A percentile compares a stretch with the other conserved stretches of the same genome.
These are phyloP conservation scores for Fusarium tuaranense DNA, from an alignment of 2,329 filamentous ascomycete genomes.

Conservation along the genomic window DNA sequence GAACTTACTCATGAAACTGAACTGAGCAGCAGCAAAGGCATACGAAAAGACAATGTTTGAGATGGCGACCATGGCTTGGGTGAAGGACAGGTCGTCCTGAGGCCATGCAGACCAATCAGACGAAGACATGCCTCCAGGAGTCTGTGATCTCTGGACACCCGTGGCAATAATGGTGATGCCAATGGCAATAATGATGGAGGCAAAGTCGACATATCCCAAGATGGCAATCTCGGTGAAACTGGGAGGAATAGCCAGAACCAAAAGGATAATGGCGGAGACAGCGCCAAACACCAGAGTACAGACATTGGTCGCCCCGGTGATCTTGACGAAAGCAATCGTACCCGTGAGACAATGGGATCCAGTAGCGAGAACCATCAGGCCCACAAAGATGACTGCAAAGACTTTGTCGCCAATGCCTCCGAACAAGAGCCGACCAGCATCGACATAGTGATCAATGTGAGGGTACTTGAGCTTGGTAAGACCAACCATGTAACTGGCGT, in stretches of 20 bases:
- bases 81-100: not conserved
- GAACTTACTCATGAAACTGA: not conserved
- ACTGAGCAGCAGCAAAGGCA: conserved; percentile 1
- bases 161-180: conserved; percentile 4
- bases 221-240: conserved; percentile 6
- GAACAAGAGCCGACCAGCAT: not conserved
- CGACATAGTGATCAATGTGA: conserved; percentile 2
- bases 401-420: not conserved
- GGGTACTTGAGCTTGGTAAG: conserved; percentile 4
- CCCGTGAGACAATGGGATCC: conserved; percentile 7
- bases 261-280: not conserved
- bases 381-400: not conserved
- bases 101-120: not conserved
- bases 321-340: conserved; percentile 2
- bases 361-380: not conserved
- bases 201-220: conserved; percentile 4
- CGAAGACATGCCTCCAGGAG: not conserved
- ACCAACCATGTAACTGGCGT: conserved; percentile 2
- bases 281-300: not conserved
- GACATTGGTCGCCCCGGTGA: not conserved
- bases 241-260: not conserved
- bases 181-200: not conserved
- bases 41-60: conserved; percentile 5
- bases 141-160: not conserved
- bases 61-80: not conserved